Evolutionary conservation across 1,284 basidiomycete species (phyloP), one percentile per base, ranked within the genome.

Genomic region (Sanghuangporus weigelae): DNA sequence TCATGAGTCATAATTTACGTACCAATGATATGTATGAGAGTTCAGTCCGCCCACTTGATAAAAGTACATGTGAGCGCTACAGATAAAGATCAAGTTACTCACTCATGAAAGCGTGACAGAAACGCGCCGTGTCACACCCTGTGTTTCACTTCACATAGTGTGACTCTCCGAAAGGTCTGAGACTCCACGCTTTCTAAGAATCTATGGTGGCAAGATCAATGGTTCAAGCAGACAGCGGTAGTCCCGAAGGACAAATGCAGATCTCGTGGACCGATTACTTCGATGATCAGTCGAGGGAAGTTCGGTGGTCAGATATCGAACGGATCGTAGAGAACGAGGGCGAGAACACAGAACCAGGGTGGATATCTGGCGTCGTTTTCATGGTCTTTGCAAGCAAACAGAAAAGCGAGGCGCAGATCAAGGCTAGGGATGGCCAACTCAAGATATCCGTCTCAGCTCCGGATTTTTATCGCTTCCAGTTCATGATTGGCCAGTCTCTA

Each of bases 11-110:
- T 50, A 46, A 46, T 2, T 5, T 6, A 7, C 68, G 62, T 64
- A 72, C 73, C 60, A 65, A 26, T 31, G 14, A 50, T 68, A 59
- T 11, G 70, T 35, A 54, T 75, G 71, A 14, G 69, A 68, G 35
- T 65, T 61, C 39, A 71, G 73, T 23, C 75, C 75, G 31, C 72
- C 73, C 16, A 76, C 69, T 59, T 74, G 74, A 62, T 71, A 74
- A 61, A 72, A 75, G 60, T 55, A 56, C 60, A 55, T 62, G 44
- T 31, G 12, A 19, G n/a, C n/a, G 35, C 10, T 8, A 31, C 35
- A 38, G 35, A 35, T 14, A 59, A 35, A 38, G 36, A 31, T 4
- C 35, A 3, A 26, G 42, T 21, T 12, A 11, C 16, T 40, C 2
- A 6, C 6, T 36, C 36, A 2, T 39, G 39, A 4, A 7, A 5